A percentile compares a stretch with the other conserved stretches of the same genome.
Evolutionary conservation across 2,329 filamentous ascomycete species (phyloP).

Genomic region (Colletotrichum cordylinicola): DNA sequence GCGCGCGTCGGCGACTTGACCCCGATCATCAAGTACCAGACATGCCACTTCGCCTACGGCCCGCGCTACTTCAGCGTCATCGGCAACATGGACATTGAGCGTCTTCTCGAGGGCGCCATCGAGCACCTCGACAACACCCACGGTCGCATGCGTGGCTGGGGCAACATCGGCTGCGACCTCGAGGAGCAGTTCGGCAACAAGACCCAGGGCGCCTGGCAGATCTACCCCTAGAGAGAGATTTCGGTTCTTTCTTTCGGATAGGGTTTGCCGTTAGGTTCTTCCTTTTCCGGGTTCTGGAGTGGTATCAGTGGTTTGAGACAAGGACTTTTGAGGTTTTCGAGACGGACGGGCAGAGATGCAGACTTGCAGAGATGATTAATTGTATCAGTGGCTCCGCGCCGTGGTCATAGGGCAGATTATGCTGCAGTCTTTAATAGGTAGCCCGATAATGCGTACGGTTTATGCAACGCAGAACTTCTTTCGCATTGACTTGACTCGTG

Average conservation of each 20-base stretch:
- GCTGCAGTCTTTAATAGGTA: background rate
- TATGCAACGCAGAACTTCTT: background rate
- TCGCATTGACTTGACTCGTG: background rate
- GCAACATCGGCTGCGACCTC: background rate
- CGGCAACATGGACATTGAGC: slow-evolving; percentile 11
- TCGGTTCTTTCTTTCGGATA: background rate
- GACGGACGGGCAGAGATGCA: background rate
- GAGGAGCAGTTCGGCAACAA: background rate
- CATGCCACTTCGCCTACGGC: slow-evolving; percentile 1
- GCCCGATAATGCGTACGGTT: background rate
- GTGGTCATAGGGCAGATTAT: background rate
- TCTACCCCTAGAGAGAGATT: background rate
- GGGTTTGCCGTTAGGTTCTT: accelerated
- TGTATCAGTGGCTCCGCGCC: background rate
- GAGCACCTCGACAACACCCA: background rate
- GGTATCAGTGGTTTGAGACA: background rate
- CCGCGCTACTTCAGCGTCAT: background rate
- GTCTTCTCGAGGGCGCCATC: background rate
- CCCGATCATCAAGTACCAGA: slow-evolving; percentile 1
- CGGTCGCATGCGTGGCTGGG: background rate
- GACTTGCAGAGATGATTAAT: background rate
- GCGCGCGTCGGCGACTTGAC: background rate
- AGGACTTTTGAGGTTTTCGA: background rate
- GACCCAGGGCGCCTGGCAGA: background rate
- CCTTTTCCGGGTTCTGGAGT: background rate